Conservation (phyloP, 129 eudicot species). For the Solidago caesia region DNA sequence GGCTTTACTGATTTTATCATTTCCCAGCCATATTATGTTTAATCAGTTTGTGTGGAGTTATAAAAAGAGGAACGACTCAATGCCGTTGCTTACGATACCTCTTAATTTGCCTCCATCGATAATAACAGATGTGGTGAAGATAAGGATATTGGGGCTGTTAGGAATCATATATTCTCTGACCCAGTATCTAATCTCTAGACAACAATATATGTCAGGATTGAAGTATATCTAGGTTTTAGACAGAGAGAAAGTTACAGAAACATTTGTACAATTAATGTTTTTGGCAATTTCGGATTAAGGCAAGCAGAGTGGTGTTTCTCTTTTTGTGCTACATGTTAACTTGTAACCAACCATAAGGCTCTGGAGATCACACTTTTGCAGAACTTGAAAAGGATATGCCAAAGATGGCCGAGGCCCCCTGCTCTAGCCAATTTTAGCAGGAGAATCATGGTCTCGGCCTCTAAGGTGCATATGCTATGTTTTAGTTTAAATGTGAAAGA, state of each 20-base stretch:
- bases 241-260: conserved; percentile 17
- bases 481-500: neutral
- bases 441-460: neutral
- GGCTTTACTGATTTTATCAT: conserved; percentile 75
- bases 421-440: neutral
- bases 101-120: conserved; percentile 77
- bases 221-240: conserved; percentile 68
- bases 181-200: conserved; percentile 92
- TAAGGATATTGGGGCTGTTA: conserved; percentile 83
- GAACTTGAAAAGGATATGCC: neutral
- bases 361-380: neutral
- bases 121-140: conserved; percentile 78
- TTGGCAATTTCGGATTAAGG: conserved; percentile 28
- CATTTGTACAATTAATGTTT: conserved; percentile 37
- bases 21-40: conserved; percentile 87
- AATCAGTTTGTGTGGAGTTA: conserved; percentile 96
- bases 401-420: neutral
- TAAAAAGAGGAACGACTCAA: conserved; percentile 66
- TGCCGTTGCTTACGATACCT: conserved; percentile 77
- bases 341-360: neutral
- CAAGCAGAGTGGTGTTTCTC: conserved; percentile 27
- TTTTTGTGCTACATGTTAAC: conserved; percentile 13
- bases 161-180: conserved; percentile 84
- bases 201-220: conserved; percentile 86
- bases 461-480: neutral